phyloP scores from a whole-genome alignment of 2,329 filamentous ascomycete species.

The Diaporthe ilicicola region DNA sequence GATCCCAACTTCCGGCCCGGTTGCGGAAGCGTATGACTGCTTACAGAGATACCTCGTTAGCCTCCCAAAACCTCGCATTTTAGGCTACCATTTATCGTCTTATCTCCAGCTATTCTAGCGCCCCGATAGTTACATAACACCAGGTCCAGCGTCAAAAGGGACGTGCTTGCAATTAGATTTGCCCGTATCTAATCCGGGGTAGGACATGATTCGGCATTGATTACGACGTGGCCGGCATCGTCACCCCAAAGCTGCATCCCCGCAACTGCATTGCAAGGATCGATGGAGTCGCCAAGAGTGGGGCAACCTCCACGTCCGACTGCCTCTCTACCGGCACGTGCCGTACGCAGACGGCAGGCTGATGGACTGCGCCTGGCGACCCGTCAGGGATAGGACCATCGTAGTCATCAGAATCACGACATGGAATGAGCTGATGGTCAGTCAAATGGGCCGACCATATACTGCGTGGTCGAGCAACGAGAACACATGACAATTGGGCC shows the following conservation, averaged over 20 bases:
- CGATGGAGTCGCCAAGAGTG: not conserved
- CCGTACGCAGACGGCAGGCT: not conserved
- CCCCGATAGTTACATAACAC: not conserved
- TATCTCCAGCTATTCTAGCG: too few species aligned
- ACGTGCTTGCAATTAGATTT: not conserved
- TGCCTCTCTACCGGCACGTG: not conserved
- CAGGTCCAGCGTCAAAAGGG: accelerated
- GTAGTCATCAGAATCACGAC: not conserved
- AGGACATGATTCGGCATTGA: not conserved
- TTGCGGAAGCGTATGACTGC: not conserved
- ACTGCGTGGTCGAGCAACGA: not conserved
- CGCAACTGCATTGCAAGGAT: not conserved
- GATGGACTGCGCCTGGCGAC: not conserved
- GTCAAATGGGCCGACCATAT: not conserved
- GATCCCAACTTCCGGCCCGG: not conserved
- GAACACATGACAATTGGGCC: not conserved
- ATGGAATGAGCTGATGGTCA: constrained; percentile 5
- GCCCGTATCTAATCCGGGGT: not conserved
- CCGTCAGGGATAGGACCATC: not conserved
- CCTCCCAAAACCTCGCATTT: not conserved
- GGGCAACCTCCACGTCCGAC: not conserved
- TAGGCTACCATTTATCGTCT: too few species aligned
- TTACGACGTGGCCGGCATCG: not conserved
- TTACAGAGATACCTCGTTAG: not conserved
- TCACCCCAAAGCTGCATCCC: not conserved